phyloP scores from a whole-genome alignment of 352 stramenopile genomes.

The Saprolegnia parasitica region DNA sequence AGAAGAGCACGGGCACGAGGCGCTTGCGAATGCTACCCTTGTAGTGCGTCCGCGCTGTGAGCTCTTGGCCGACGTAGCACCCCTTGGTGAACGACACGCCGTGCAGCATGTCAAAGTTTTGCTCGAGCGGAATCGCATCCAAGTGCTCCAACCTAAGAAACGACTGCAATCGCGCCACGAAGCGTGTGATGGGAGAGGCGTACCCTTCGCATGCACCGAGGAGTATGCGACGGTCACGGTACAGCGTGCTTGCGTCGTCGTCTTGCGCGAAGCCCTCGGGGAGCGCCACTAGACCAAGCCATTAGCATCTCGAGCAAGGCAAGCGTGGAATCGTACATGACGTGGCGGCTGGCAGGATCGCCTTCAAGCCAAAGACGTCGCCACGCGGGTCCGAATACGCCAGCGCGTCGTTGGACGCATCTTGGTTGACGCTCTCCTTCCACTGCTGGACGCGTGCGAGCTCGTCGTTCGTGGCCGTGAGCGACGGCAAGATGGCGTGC shows the following conservation, averaged over 20 bases:
- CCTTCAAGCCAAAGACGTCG: slow-evolving; percentile 56
- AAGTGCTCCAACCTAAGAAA: slow-evolving; percentile 56
- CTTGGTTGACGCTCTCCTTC: background rate
- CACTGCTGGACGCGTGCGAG: background rate
- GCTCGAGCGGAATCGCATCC: slow-evolving; percentile 88
- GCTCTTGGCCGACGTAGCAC: slow-evolving; percentile 94
- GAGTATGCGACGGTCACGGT: slow-evolving; percentile 59
- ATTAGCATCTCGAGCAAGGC: background rate
- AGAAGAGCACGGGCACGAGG: slow-evolving; percentile 63
- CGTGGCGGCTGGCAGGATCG: slow-evolving; percentile 43
- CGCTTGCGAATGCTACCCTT: slow-evolving; percentile 85
- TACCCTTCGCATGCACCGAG: slow-evolving; percentile 74
- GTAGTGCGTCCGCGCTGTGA: slow-evolving; percentile 92
- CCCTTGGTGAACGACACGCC: slow-evolving; percentile 92
- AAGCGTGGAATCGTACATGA: slow-evolving; percentile 31
- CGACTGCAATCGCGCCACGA: slow-evolving; percentile 32
- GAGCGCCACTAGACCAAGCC: slow-evolving; percentile 45
- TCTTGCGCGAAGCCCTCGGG: slow-evolving; percentile 43
- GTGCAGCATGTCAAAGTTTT: slow-evolving; percentile 87
- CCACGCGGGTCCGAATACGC: slow-evolving; percentile 62
- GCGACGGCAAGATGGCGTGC: slow-evolving; percentile 48
- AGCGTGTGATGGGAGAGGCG: slow-evolving; percentile 38
- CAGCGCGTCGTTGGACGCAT: slow-evolving; percentile 31
- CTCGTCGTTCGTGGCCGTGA: background rate
- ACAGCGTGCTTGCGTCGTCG: slow-evolving; percentile 36